Percentiles rank a stretch among this genome's conserved stretches.
Evolutionary conservation across 257 asterid species (phyloP).

Genomic region (Fraxinus cuspidata): DNA sequence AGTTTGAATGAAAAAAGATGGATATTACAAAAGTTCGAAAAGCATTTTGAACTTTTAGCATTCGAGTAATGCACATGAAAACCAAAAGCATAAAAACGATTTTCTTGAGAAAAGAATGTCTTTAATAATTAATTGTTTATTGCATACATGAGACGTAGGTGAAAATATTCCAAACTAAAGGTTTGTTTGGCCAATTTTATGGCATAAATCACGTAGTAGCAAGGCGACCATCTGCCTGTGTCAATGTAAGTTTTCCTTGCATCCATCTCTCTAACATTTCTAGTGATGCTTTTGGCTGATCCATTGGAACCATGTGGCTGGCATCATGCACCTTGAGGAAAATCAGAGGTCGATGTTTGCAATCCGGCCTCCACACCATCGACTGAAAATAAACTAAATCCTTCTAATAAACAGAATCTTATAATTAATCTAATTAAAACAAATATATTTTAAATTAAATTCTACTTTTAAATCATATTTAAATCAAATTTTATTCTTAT

Average conservation of each 20-base stretch:
- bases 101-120: background rate
- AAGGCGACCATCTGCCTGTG: slow-evolving; percentile 24
- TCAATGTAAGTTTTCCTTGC: slow-evolving; percentile 27
- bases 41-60: background rate
- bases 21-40: too few species aligned
- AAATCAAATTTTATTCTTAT: too few species aligned
- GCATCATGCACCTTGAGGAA: slow-evolving; percentile 48
- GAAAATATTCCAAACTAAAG: background rate
- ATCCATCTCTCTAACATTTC: slow-evolving; percentile 53
- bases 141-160: background rate
- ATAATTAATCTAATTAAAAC: too few species aligned
- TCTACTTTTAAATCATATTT: too few species aligned
- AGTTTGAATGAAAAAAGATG: too few species aligned
- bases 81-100: background rate
- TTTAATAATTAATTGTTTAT: background rate
- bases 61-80: background rate
- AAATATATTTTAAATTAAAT: too few species aligned
- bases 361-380: slow-evolving; percentile 40
- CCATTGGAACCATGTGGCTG: slow-evolving; percentile 60
- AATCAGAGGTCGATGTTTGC: slow-evolving; percentile 43
- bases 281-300: slow-evolving; percentile 50
- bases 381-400: slow-evolving; percentile 25
- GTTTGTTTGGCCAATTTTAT: background rate
- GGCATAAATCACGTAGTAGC: slow-evolving; percentile 23
- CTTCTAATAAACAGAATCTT: too few species aligned